A percentile compares a stretch with the other conserved stretches of the same genome.
These are phyloP conservation scores for Pseudogymnoascus sp. DNA, from an alignment of 2,329 filamentous ascomycete genomes.

Conservation along the genomic window DNA sequence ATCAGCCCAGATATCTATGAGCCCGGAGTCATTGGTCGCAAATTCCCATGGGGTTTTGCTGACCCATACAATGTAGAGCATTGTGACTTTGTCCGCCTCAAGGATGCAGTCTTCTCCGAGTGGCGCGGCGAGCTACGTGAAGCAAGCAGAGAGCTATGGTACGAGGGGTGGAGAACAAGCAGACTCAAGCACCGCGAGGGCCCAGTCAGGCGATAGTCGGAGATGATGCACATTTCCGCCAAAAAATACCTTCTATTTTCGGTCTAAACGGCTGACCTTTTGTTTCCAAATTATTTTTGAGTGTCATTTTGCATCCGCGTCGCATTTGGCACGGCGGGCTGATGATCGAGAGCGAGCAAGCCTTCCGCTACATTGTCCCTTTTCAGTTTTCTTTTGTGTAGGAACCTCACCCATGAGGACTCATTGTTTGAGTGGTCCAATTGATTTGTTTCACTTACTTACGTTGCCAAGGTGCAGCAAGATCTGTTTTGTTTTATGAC, in stretches of 20 bases:
- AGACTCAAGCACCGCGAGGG: slow-evolving; percentile 40
- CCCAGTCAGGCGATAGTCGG: neutral
- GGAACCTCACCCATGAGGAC: neutral
- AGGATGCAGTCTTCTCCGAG: slow-evolving; percentile 86
- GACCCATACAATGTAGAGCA: slow-evolving; percentile 86
- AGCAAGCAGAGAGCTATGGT: slow-evolving; percentile 86
- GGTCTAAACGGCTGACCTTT: slow-evolving; percentile 5
- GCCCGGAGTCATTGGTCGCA: slow-evolving; percentile 67
- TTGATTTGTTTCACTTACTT: slow-evolving; percentile 9
- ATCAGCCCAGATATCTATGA: slow-evolving; percentile 92
- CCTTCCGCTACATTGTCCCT: slow-evolving; percentile 7
- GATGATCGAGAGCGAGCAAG: slow-evolving; percentile 5
- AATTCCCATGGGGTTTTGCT: slow-evolving; percentile 95
- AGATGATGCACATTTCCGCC: neutral
- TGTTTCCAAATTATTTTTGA: slow-evolving; percentile 9
- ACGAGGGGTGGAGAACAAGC: slow-evolving; percentile 86
- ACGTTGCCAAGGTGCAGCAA: slow-evolving; percentile 6
- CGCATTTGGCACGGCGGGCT: slow-evolving; percentile 1
- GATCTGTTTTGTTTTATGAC: slow-evolving; percentile 9
- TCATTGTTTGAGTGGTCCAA: slow-evolving; percentile 4
- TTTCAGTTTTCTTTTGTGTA: slow-evolving; percentile 4
- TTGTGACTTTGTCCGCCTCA: slow-evolving; percentile 86
- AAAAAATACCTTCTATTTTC: slow-evolving; percentile 3
- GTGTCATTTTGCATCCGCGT: slow-evolving; percentile 7
- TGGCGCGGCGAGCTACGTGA: slow-evolving; percentile 89